phyloP scores from a whole-genome alignment of 1,284 basidiomycete species.

The Ceratobasidium sp. region DNA sequence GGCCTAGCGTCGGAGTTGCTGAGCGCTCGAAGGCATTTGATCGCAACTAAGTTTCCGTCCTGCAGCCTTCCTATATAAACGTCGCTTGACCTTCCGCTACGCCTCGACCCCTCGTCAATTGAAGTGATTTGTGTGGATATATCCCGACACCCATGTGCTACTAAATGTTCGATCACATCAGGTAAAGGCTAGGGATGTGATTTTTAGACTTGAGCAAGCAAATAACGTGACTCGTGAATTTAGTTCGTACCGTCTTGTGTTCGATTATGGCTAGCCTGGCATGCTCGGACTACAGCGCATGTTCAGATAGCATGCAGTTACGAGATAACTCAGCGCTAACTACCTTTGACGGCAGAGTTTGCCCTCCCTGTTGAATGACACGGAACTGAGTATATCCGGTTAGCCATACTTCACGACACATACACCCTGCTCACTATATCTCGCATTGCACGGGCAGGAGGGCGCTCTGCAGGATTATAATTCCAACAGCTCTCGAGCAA shows the following conservation, averaged over 20 bases:
- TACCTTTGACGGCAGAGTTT: neutral
- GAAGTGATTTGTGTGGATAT: neutral
- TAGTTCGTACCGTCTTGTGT: constrained; percentile 15
- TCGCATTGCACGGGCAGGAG: constrained; percentile 1
- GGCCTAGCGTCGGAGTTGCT: constrained; percentile 11
- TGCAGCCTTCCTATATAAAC: constrained; percentile 13
- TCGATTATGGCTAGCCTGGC: neutral
- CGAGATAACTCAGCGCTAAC: neutral
- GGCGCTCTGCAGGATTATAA: neutral
- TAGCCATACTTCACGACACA: neutral
- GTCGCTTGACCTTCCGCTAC: constrained; percentile 1
- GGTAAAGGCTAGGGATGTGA: neutral
- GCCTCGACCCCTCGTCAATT: constrained; percentile 9
- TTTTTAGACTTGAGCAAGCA: neutral
- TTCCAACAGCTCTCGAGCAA: constrained; percentile 6
- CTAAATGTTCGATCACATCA: constrained; percentile 10
- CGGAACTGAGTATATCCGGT: neutral
- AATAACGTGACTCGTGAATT: too few relatives aligned
- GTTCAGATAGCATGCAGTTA: neutral
- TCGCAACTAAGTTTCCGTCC: neutral
- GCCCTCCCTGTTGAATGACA: constrained; percentile 22
- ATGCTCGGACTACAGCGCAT: neutral
- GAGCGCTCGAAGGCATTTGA: constrained; percentile 26
- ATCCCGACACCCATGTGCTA: constrained; percentile 15
- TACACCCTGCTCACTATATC: constrained; percentile 4